These are phyloP conservation scores for Firmiana major DNA, from an alignment of 345 rosid species.

Conservation along the genomic window DNA sequence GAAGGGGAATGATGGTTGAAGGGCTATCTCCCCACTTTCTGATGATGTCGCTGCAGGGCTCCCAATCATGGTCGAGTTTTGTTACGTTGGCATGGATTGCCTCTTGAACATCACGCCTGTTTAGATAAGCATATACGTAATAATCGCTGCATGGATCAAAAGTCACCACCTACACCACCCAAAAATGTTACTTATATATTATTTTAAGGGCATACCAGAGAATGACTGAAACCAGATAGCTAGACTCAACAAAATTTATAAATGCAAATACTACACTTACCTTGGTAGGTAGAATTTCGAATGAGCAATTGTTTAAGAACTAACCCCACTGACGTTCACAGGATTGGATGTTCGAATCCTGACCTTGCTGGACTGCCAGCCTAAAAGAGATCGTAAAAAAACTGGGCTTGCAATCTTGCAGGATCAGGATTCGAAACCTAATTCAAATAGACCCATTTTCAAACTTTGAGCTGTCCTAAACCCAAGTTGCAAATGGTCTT, in stretches of 20 bases:
- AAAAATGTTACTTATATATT: background rate
- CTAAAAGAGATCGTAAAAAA: background rate
- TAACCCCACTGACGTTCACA: background rate
- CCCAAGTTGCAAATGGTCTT: no score
- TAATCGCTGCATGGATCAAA: conserved; percentile 72
- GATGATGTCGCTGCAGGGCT: conserved; percentile 62
- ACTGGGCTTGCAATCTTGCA: no score
- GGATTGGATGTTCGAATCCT: no score
- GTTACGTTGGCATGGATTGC: conserved; percentile 87
- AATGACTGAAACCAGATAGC: background rate
- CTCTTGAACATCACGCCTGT: conserved; percentile 66
- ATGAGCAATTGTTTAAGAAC: background rate
- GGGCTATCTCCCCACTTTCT: conserved; percentile 66
- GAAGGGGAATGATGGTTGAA: conserved; percentile 55
- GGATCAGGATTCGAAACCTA: no score
- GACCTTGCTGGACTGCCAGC: background rate
- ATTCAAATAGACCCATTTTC: no score
- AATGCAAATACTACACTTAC: no score
- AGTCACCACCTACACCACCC: conserved; percentile 30
- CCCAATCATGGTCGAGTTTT: conserved; percentile 59
- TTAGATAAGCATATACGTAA: conserved; percentile 63
- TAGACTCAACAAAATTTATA: no score
- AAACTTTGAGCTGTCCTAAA: no score
- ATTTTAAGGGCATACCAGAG: no score
- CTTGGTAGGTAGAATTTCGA: no score